Base-by-base conservation (phyloP, 2,329 filamentous ascomycete species). In the Tolypocladium pustulatum region DNA sequence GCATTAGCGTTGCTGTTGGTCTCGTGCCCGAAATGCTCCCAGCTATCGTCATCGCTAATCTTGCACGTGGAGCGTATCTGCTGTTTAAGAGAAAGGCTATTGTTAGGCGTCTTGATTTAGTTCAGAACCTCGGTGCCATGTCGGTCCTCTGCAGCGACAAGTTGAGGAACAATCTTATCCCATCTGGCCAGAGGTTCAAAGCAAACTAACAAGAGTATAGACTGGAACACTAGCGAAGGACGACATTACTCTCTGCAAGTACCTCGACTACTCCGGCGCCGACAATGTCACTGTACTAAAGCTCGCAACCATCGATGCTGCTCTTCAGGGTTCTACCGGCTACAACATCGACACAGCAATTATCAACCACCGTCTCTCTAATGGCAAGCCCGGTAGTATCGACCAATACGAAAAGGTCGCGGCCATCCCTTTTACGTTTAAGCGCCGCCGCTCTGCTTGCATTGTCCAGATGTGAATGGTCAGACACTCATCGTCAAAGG, bases 51-150 rank as follows among this genome's bases (percentile, higher is more conserved):
- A 68, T 67, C 36, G 64, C 64, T n/a, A 68, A 69, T 30, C 61
- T 69, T 8, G 67, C 67, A 4, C 65, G 65, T 15, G 65, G 66
- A 6, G 66, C 66, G 13, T 64, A 63, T 15, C 51, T 66, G 0
- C 41, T 69, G 1, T 68, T 66, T 49, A 67, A 67, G 62, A 71
- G 72, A 64, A 70, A 72, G 64, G 68, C 70, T 37, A 66, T 76
- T 57, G 69, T 71, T 54, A 67, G 67, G 60, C 64, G 75, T 58
- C 68, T 68, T 36, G 65, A 69, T 58, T 66, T 65, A 10, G 65
- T 69, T 8, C 67, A 69, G 57, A 67, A 68, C 41, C 56, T 69
- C 1, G 67, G 67, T 9, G 67, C 67, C 25, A 69, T 69, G 65
- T 63, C 65, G 4, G 60, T 69, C 9, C 61, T 69, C 1, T 69